A percentile compares a stretch with the other conserved stretches of the same genome.
phyloP scores from a whole-genome alignment of 2,329 filamentous ascomycete species.

The Grosmannia serpens region DNA sequence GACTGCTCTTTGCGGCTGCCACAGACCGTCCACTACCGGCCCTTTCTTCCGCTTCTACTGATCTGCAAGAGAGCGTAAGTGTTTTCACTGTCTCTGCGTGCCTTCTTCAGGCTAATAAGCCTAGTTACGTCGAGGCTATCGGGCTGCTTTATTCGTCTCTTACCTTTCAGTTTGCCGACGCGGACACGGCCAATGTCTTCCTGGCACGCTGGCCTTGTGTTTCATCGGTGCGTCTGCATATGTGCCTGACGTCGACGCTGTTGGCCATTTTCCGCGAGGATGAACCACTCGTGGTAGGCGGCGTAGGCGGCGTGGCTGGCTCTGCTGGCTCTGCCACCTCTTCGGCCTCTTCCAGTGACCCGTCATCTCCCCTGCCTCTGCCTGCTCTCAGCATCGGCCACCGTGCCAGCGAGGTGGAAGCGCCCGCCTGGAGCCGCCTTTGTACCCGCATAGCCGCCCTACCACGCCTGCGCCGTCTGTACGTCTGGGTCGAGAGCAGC shows the following conservation, averaged over 20 bases:
- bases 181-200: slow-evolving; percentile 14
- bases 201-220: slow-evolving; percentile 11
- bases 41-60: background rate
- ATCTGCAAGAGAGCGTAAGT: slow-evolving; percentile 19
- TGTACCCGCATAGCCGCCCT: slow-evolving; percentile 13
- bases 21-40: background rate
- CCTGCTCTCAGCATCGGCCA: slow-evolving; percentile 1
- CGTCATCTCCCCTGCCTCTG: slow-evolving; percentile 2
- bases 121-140: slow-evolving; percentile 18
- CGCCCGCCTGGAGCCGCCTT: slow-evolving; percentile 18
- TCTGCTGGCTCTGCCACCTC: no score
- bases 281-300: background rate
- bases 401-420: no score
- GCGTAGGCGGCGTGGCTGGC: background rate
- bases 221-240: slow-evolving; percentile 17
- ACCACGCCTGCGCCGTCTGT: slow-evolving; percentile 14
- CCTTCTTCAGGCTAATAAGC: background rate
- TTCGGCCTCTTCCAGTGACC: slow-evolving; percentile 2
- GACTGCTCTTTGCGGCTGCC: background rate
- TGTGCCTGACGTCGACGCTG: slow-evolving; percentile 15
- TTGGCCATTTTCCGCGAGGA: slow-evolving; percentile 17
- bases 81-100: background rate
- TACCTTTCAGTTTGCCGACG: slow-evolving; percentile 20
- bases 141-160: slow-evolving; percentile 14
- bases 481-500: slow-evolving; percentile 18